Evolutionary conservation across 2,329 filamentous ascomycete genomes (phyloP).

Genomic region (Fusarium humuli): DNA sequence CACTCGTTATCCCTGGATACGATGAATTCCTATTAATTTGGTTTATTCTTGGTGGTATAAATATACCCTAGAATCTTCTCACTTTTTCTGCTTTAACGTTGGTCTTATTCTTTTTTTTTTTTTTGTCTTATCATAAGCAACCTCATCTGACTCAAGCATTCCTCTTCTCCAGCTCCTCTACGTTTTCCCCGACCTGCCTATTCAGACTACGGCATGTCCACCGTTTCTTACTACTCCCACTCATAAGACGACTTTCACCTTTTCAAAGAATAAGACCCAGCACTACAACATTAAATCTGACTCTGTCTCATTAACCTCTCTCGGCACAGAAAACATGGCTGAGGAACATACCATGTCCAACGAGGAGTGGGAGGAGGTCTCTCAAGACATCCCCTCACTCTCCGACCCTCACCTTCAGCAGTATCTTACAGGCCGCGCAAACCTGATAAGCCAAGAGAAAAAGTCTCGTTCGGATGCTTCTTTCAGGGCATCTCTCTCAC

Average conservation of each 20-base stretch:
- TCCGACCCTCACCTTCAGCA: constrained; percentile 84
- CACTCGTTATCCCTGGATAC: background rate
- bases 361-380: constrained; percentile 70
- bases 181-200: constrained; percentile 38
- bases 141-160: constrained; percentile 13
- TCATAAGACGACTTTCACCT: constrained; percentile 4
- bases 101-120: background rate
- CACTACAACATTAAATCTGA: background rate
- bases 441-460: constrained; percentile 83
- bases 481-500: constrained; percentile 80
- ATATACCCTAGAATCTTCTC: background rate
- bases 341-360: constrained; percentile 56
- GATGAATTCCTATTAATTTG: background rate
- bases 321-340: constrained; percentile 46
- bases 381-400: constrained; percentile 65
- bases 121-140: background rate
- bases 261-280: background rate
- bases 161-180: constrained; percentile 10
- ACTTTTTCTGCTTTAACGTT: background rate
- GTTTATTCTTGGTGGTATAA: background rate
- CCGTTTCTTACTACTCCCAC: constrained; percentile 15
- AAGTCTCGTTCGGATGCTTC: constrained; percentile 79
- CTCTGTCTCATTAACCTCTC: background rate
- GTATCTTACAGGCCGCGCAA: constrained; percentile 80
- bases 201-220: constrained; percentile 25